Conservation (phyloP, 2,329 filamentous ascomycete genomes). For the Phyllosticta paracitricarpa region DNA sequence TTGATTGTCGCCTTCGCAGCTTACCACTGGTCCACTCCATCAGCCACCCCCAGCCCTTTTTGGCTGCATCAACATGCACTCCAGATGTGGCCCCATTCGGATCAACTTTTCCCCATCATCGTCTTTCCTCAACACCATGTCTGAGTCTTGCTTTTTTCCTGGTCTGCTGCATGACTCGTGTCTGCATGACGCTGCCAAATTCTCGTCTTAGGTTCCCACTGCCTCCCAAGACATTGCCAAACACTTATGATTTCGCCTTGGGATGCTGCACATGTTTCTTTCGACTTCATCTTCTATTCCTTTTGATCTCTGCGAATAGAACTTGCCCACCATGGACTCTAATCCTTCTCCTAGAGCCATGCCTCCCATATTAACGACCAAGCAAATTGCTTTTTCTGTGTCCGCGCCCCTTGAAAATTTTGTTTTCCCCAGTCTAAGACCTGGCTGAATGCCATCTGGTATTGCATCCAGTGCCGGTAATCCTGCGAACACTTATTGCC, state of each 20-base stretch:
- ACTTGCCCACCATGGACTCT: no score
- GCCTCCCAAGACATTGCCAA: not conserved
- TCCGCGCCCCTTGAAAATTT: not conserved
- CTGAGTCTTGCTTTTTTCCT: not conserved
- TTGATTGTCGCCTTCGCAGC: conserved; percentile 6
- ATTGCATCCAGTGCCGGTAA: not conserved
- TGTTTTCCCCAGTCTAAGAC: not conserved
- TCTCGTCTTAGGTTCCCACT: not conserved
- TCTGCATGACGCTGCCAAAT: not conserved
- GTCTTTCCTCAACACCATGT: not conserved
- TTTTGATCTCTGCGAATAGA: no score
- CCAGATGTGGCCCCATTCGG: not conserved
- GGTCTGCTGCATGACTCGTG: not conserved
- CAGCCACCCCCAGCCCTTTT: not conserved
- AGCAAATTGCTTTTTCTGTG: not conserved
- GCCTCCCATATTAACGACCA: not conserved
- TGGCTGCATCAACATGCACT: not conserved
- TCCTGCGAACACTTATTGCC: not conserved
- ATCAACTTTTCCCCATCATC: not conserved
- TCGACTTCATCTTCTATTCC: not conserved
- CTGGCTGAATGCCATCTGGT: not conserved
- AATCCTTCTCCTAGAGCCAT: not conserved
- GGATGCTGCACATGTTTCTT: not conserved
- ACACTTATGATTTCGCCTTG: not conserved
- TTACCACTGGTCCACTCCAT: not conserved